Evolutionary conservation across 805 yeast genomes (phyloP).

Genomic region (Zygosaccharomyces bisporus): DNA sequence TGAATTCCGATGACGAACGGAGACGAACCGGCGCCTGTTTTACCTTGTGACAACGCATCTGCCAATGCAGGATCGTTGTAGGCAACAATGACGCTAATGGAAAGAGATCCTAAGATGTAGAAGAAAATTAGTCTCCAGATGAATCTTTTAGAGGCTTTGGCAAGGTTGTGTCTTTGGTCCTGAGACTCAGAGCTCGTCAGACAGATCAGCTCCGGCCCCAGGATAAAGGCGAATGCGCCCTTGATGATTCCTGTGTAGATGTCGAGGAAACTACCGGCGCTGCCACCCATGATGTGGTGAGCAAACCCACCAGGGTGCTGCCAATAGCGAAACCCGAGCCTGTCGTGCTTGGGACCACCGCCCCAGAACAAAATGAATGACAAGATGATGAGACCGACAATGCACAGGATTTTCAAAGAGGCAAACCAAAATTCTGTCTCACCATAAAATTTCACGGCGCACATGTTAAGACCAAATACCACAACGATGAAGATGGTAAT

Average conservation of each 20-base stretch:
- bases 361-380: conserved; percentile 49
- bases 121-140: conserved; percentile 59
- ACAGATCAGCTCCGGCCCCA: conserved; percentile 60
- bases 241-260: conserved; percentile 60
- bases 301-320: conserved; percentile 55
- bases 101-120: conserved; percentile 53
- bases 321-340: conserved; percentile 70
- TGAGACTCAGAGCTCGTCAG: conserved; percentile 56
- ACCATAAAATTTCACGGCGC: conserved; percentile 51
- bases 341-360: conserved; percentile 46
- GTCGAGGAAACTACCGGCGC: conserved; percentile 60
- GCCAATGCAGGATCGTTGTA: conserved; percentile 48
- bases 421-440: conserved; percentile 41
- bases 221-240: conserved; percentile 62
- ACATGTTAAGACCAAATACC: conserved; percentile 45
- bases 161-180: conserved; percentile 56
- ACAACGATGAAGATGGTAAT: conserved; percentile 50
- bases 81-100: conserved; percentile 59
- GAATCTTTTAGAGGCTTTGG: conserved; percentile 58
- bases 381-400: conserved; percentile 44
- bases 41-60: conserved; percentile 46
- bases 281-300: conserved; percentile 46
- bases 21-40: conserved; percentile 57
- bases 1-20: conserved; percentile 64
- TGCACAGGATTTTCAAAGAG: conserved; percentile 43